Evolutionary conservation across 345 rosid genomes (phyloP).

Genomic region (Brassica incana): DNA sequence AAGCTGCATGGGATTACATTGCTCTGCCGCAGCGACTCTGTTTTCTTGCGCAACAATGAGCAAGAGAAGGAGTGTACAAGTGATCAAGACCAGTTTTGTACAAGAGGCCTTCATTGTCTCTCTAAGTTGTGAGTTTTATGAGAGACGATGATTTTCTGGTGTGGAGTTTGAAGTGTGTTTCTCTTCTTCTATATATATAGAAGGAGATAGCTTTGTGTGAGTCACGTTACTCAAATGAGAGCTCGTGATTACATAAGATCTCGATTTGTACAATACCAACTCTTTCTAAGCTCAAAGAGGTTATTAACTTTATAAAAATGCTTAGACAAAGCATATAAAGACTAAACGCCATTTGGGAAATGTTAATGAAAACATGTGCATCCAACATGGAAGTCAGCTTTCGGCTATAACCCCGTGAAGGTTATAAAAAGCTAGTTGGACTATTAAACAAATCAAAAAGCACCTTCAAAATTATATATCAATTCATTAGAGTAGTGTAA

Average conservation of each 20-base stretch:
- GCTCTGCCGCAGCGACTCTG: conserved; percentile 44
- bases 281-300: neutral
- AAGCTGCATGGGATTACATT: conserved; percentile 64
- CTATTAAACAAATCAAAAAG: conserved; percentile 9
- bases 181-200: conserved; percentile 30
- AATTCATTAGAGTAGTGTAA: neutral
- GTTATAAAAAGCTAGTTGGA: conserved; percentile 13
- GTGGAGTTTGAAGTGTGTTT: conserved; percentile 23
- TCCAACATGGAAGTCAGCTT: conserved; percentile 33
- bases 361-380: conserved; percentile 33
- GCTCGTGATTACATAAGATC: conserved; percentile 19
- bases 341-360: conserved; percentile 20
- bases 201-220: neutral
- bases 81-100: conserved; percentile 39
- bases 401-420: conserved; percentile 24
- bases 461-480: neutral
- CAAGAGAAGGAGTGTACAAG: conserved; percentile 41
- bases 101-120: conserved; percentile 51
- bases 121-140: neutral
- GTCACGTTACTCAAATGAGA: conserved; percentile 17
- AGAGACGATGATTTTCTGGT: conserved; percentile 1
- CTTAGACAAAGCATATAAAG: conserved; percentile 24
- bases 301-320: neutral
- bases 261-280: neutral
- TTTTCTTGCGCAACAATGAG: conserved; percentile 47